phyloP scores from a whole-genome alignment of 2,329 filamentous ascomycete species.

The Metarhizium brunneum region DNA sequence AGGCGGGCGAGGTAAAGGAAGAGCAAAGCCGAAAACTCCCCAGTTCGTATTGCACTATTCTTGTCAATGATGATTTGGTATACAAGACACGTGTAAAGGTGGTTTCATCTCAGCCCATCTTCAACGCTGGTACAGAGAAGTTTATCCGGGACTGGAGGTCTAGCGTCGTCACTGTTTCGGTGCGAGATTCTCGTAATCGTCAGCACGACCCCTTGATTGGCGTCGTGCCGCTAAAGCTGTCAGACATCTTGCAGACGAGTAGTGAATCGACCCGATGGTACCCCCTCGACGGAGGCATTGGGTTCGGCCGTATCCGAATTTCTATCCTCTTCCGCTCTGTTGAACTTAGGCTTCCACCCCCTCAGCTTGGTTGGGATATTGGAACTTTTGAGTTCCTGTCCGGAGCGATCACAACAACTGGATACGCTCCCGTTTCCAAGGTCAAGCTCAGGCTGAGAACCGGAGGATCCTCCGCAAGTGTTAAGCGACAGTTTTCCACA shows the following conservation, averaged over 20 bases:
- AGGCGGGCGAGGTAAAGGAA: slow-evolving; percentile 76
- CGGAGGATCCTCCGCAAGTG: slow-evolving; percentile 67
- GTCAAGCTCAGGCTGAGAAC: slow-evolving; percentile 74
- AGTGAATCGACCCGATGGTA: slow-evolving; percentile 90
- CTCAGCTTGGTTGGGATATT: slow-evolving; percentile 87
- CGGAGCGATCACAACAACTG: slow-evolving; percentile 55
- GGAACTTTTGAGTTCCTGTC: slow-evolving; percentile 86
- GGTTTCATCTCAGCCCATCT: slow-evolving; percentile 88
- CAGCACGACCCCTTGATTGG: slow-evolving; percentile 94
- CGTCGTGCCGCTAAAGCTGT: slow-evolving; percentile 79
- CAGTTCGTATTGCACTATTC: slow-evolving; percentile 87
- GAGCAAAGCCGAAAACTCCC: slow-evolving; percentile 74
- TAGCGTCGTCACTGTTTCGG: slow-evolving; percentile 74
- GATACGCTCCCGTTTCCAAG: slow-evolving; percentile 54
- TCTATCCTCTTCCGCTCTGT: slow-evolving; percentile 85
- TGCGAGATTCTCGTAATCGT: slow-evolving; percentile 79
- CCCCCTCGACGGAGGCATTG: slow-evolving; percentile 88
- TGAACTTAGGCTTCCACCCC: slow-evolving; percentile 74
- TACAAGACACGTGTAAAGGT: slow-evolving; percentile 96
- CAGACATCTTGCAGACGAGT: slow-evolving; percentile 77
- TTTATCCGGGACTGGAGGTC: slow-evolving; percentile 93
- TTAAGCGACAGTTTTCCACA: slow-evolving; percentile 54
- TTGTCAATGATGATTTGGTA: slow-evolving; percentile 78
- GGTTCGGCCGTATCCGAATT: slow-evolving; percentile 82
- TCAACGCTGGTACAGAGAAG: slow-evolving; percentile 89